Percentiles rank a stretch among this genome's conserved stretches.
These are phyloP conservation scores for Sicyos baderoa DNA, from an alignment of 306 rosid genomes.

Conservation along the genomic window DNA sequence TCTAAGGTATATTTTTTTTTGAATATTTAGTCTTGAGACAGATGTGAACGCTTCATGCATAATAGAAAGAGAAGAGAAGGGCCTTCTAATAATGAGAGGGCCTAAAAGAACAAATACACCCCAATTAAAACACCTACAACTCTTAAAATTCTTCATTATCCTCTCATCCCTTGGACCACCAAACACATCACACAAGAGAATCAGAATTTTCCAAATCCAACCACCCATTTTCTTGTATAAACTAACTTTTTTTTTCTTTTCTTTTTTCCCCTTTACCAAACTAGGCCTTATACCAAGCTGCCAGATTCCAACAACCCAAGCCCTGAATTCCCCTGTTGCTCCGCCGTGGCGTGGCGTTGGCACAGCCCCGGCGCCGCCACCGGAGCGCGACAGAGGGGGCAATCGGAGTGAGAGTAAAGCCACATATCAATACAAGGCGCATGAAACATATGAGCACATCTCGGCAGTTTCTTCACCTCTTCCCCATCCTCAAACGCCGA, in stretches of 20 bases:
- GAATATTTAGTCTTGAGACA: too few species aligned
- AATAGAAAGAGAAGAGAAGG: not conserved
- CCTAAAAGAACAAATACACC: not conserved
- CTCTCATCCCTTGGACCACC: conserved; percentile 15
- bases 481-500: conserved; percentile 85
- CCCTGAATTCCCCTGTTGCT: conserved; percentile 29
- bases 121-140: not conserved
- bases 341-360: conserved; percentile 14
- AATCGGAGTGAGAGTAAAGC: conserved; percentile 81
- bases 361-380: conserved; percentile 17
- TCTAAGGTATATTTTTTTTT: too few species aligned
- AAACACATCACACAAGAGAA: not conserved
- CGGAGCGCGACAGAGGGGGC: conserved; percentile 80
- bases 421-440: conserved; percentile 81
- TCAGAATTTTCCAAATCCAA: conserved; percentile 2
- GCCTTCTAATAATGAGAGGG: not conserved
- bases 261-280: not conserved
- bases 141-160: conserved; percentile 11
- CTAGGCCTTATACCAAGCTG: not conserved
- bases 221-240: not conserved
- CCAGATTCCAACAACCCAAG: not conserved
- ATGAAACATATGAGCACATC: conserved; percentile 71
- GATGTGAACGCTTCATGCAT: not conserved
- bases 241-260: not conserved
- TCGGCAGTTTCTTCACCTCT: conserved; percentile 61